Conservation (phyloP, 1,139 yeast species). For the Zygoascus hellenicus region DNA sequence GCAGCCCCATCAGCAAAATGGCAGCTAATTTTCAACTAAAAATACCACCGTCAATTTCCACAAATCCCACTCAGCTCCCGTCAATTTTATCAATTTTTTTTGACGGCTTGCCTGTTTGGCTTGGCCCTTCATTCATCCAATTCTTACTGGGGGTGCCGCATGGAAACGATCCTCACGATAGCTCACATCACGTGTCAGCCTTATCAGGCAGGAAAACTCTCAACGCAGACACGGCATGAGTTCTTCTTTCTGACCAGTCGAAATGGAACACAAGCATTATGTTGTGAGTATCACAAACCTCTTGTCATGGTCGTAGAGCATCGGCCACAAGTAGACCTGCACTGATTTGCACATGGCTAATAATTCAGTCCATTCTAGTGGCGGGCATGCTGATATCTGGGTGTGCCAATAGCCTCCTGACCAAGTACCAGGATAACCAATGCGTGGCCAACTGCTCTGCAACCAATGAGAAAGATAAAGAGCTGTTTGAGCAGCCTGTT, state of each 20-base stretch:
- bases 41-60: too few species aligned
- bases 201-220: neutral
- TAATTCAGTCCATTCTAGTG: slow-evolving; percentile 23
- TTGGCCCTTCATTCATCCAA: too few species aligned
- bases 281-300: slow-evolving; percentile 1
- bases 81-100: too few species aligned
- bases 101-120: too few species aligned
- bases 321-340: too few species aligned
- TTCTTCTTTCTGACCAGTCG: neutral
- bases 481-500: slow-evolving; percentile 68
- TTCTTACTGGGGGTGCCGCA: too few species aligned
- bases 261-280: neutral
- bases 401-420: slow-evolving; percentile 64
- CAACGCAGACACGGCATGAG: neutral
- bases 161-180: too few species aligned
- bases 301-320: too few species aligned
- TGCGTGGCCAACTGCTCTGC: slow-evolving; percentile 56
- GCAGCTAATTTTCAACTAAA: too few species aligned
- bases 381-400: slow-evolving; percentile 52
- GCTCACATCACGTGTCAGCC: neutral
- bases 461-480: slow-evolving; percentile 31
- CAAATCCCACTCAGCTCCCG: too few species aligned
- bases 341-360: neutral
- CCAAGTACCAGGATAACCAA: slow-evolving; percentile 74
- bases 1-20: too few species aligned